Percentiles rank a stretch among this genome's conserved stretches.
Conservation (phyloP, 192 early-diverging fungal genomes). For the Mortierella claussenii region DNA sequence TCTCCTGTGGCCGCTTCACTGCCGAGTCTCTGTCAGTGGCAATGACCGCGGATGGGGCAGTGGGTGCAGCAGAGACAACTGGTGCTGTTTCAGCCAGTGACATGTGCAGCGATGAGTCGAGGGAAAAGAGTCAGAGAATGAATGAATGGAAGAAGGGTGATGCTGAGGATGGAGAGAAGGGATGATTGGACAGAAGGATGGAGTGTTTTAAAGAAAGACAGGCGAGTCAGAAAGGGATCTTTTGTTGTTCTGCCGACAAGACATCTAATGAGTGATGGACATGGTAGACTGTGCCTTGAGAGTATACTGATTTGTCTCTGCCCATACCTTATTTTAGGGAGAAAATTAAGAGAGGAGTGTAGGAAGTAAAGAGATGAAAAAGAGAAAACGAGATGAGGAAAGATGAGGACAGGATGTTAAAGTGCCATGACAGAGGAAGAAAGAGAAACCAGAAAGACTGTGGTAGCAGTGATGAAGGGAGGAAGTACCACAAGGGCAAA, state of each 20-base stretch:
- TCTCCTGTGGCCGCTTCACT: constrained; percentile 8
- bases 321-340: neutral
- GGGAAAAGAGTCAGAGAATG: neutral
- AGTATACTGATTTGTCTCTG: no score
- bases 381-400: neutral
- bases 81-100: constrained; percentile 47
- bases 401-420: neutral
- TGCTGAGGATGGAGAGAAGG: no score
- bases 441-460: neutral
- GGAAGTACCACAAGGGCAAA: no score
- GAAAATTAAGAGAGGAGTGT: no score
- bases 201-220: no score
- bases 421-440: constrained; percentile 6
- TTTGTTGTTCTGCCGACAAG: no score
- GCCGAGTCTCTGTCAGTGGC: constrained; percentile 10
- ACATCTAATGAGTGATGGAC: no score
- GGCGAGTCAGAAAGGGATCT: no score
- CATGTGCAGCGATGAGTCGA: constrained; percentile 25
- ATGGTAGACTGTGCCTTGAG: no score
- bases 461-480: no score
- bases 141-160: neutral
- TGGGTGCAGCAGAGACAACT: constrained; percentile 20
- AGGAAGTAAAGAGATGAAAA: neutral
- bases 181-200: no score
- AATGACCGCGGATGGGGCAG: constrained; percentile 9